Evolutionary conservation across 176 grass and related monocot species (phyloP), one percentile per base, ranked within the genome.

Genomic region (Chrysopogon serrulatus): DNA sequence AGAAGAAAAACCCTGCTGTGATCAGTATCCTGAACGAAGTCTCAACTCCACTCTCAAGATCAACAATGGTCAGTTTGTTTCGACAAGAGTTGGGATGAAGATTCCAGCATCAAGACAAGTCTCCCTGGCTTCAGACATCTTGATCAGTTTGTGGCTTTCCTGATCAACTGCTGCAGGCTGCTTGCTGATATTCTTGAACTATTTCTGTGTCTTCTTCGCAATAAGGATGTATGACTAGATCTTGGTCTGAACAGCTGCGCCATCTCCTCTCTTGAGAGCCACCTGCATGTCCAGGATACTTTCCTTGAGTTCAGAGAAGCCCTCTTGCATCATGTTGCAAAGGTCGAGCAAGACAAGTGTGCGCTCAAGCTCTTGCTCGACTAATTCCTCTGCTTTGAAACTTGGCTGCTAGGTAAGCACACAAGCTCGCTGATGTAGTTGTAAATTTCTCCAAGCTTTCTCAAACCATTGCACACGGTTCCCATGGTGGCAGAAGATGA

Each of bases 331-430:
- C 10, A 39, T 32, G 14, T 64, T 71, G 44, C 86, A 94, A 62
- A 88, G 74, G 70, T 94, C 92, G 30, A 94, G 47, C 1, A 88
- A 61, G 43, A 54, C 24, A 19, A 91, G 76, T 19, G 92, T 91
- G 26, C 10, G 26, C 41, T 88, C 86, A 15, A 79, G 72, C 68
- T 94, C 88, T 40, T 63, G 47, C 71, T 97, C 89, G 11, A 97
- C 33, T 62, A 61, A 63, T 63, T 81, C 74, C 81, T 84, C 28
- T 93, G 80, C 59, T 82, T 70, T 48, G 17, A 53, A 12, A 33
- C 21, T 21, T 85, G 91, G 76, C 75, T 90, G 87, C 78, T 84
- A 14, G 73, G 85, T 63, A 87, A 48, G 77, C 39, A 65, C 24
- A 77, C 53, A 1, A 91, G 66, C 71, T 89, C 73, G 61, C 85